Base-by-base conservation (phyloP, 371 early-diverging fungal genomes). In the Batrachochytrium dendrobatidis region DNA sequence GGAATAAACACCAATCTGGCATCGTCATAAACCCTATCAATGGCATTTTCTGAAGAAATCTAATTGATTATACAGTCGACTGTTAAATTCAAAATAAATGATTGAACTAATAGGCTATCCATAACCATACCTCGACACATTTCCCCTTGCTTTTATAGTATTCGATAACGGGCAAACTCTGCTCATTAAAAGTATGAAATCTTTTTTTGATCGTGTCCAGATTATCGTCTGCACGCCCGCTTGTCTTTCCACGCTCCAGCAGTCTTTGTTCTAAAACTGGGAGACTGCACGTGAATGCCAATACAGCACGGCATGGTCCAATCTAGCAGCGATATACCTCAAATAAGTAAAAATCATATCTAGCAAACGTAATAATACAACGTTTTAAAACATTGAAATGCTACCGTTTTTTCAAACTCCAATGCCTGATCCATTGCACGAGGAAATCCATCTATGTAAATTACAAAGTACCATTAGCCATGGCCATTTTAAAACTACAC, bases 221-320 rank as follows among this genome's bases (percentile, higher is more conserved):
- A 52, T 80, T 82, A 58, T 83, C 83, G 61, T 83, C 83, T 7
- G 73, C 65, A 3, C 83, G 61, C 4, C 83, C 83, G 29, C 72
- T 71, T 3, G 80, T 77, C 59, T 81, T 71, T 1, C 77, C 81
- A 26, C 81, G 69, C 53, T 81, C 75, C n/a, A 83, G 33, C 34
- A 83, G 58, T 29, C 82, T 70, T 20, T 53, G 1, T 35, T 74
- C 68, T 17, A 82, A 69, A 1, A 73, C 55, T 3, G 54, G 56
- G 25, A 66, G 50, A 3, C 76, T 67, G 58, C 80, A 77, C 15
- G 73, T 61, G 62, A 72, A 80, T 58, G 64, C 74, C 22, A 82
- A 57, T 28, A 74, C 73, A 22, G 57, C 31, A 2, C 62, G 24
- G 48, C 72, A 74, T n/a, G 25, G 26, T 12, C 71, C 63, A 33